Evolutionary conservation across 2,329 filamentous ascomycete species (phyloP), one percentile per base, ranked within the genome.

Genomic region (Dichotomopilus funicola): DNA sequence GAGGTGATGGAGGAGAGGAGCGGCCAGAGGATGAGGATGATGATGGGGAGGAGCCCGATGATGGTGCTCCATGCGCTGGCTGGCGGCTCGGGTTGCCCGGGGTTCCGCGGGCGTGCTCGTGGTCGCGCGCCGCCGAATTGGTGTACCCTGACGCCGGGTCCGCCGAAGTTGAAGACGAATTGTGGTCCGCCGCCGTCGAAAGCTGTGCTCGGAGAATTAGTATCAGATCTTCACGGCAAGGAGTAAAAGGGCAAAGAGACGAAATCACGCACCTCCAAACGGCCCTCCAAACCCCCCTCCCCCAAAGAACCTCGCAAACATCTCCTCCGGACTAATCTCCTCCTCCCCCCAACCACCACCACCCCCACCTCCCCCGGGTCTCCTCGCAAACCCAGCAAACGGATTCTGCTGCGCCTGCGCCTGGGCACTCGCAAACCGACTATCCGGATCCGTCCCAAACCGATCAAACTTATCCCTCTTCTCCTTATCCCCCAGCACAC

Each of bases 271-370:
- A 66, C 69, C 71, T 60, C 72, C 77, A 65, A 77, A 76, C 4
- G 68, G 70, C 71, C 73, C 81, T 74, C 87, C 87, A 67, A 89
- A 85, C 12, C 81, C 80, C 52, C 84, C 89, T 56, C 87, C 91
- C 48, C 89, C 89, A 75, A 99, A 99, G 80, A 99, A 99, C 61
- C 92, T 84, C 68, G 92, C 86, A 75, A 99, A 99, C 78, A 99
- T 82, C 72, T 99, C 94, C 72, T 99, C 94, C 0, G 94, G 91
- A 53, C 88, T 95, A 64, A 99, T 89, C 69, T 65, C 63, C 46
- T 97, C 92, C 58, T 94, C 91, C 54, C 94, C 89, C 72, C 88
- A 96, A 36, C 47, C 53, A 43, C 79, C 80, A 6, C 74, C 72
- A 37, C 75, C 75, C 2, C 72, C 73, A 0, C 64, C 64, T 1